Base-by-base conservation (phyloP, 768 basidiomycete genomes). In the Chalciporus chontae region DNA sequence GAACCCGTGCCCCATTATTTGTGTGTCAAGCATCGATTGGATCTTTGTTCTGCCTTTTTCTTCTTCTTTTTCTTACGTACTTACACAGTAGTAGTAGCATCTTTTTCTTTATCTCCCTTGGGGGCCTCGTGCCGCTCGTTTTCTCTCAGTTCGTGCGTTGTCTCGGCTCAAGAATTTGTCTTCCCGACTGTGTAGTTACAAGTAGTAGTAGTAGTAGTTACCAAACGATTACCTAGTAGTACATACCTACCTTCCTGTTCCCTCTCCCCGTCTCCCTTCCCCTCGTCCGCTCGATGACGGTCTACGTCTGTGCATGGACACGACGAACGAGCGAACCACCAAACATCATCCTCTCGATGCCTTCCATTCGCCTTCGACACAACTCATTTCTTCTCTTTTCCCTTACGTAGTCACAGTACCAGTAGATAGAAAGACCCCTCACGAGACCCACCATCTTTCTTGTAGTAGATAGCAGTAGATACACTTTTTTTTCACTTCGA, bases 391-490 rank as follows among this genome's bases (percentile, higher is more conserved):
- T 29, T 38, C 7, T 10, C 17, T 40, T 36, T 31, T 9, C n/a
- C 26, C 23, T 26, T 15, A 19, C 29, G 44, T 32, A n/a, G n/a
- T n/a, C n/a, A n/a, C n/a, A n/a, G n/a, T n/a, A n/a, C n/a, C n/a
- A n/a, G n/a, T n/a, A 32, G 32, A 32, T 32, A 32, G 32, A 32
- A 32, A 5, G 11, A 9, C 32, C 32, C 32, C 14, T 32, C 32
- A 32, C 32, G 32, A 32, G 10, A 13, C 21, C 7, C 38, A 19
- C 8, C 50, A 31, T 19, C 41, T 55, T 47, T 34, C 53, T 56
- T 62, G 62, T 70, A 68, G 68, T 68, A 68, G 68, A 69, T 67
- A 69, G 58, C 48, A 69, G 67, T 68, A 68, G 69, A 69, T 70
- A 70, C 60, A 66, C 23, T 45, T 31, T 39, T 17, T 38, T 55